Percentiles rank a stretch among this genome's conserved stretches.
Evolutionary conservation across 2,329 filamentous ascomycete species (phyloP).

Genomic region (Plenodomus biglobosus): DNA sequence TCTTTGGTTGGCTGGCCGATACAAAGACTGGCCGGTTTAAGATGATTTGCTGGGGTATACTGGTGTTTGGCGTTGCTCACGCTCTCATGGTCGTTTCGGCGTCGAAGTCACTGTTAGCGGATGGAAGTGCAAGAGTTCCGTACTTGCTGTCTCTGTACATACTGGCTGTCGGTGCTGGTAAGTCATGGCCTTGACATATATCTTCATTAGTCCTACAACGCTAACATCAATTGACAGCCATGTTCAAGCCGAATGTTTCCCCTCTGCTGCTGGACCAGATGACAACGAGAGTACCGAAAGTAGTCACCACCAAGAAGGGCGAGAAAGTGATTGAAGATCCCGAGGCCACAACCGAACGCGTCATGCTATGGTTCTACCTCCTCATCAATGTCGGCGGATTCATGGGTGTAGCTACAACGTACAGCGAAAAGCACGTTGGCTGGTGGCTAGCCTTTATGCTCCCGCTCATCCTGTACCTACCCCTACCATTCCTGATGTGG

Average conservation of each 20-base stretch:
- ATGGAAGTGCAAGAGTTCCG: conserved; percentile 1
- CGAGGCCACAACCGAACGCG: conserved; percentile 3
- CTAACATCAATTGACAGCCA: background rate
- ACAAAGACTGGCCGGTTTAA: conserved; percentile 2
- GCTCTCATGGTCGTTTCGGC: conserved; percentile 1
- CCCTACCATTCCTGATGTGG: conserved; percentile 3
- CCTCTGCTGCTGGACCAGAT: conserved; percentile 4
- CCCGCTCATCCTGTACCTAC: conserved; percentile 1
- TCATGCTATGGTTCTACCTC: conserved; percentile 4
- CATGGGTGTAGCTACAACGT: conserved; percentile 3
- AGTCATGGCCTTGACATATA: background rate
- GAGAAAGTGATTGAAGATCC: conserved; percentile 4
- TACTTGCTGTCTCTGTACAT: conserved; percentile 4
- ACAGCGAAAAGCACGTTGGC: conserved; percentile 3
- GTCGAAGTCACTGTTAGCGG: background rate
- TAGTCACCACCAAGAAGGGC: conserved; percentile 1
- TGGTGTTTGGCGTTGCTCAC: conserved; percentile 3
- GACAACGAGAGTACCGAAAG: conserved; percentile 2
- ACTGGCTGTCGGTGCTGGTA: conserved; percentile 3
- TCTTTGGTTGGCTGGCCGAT: conserved; percentile 5
- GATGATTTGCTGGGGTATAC: conserved; percentile 1
- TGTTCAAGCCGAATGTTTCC: conserved; percentile 4
- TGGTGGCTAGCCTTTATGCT: conserved; percentile 4
- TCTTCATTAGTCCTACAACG: background rate
- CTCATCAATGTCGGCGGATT: conserved; percentile 3